phyloP scores from a whole-genome alignment of 2,329 filamentous ascomycete species.

The Pestalotiopsis sp. region DNA sequence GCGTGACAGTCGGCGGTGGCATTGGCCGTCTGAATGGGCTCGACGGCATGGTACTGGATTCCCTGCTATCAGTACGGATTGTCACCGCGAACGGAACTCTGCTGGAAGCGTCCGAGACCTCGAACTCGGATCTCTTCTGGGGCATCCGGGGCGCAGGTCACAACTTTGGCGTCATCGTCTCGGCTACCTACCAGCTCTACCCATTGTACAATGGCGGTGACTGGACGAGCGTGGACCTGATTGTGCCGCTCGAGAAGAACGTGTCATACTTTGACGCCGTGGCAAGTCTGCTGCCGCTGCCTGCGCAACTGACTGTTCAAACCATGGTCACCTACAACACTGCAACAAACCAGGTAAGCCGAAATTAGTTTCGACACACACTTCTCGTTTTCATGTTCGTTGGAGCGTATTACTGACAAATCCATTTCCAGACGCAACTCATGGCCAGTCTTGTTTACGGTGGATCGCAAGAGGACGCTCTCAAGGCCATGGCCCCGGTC shows the following conservation, averaged over 20 bases:
- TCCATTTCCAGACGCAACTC: no score
- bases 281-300: background rate
- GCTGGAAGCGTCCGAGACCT: slow-evolving; percentile 15
- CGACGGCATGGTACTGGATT: slow-evolving; percentile 25
- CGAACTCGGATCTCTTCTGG: slow-evolving; percentile 25
- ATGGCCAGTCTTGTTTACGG: no score
- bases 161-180: slow-evolving; percentile 25
- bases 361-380: no score
- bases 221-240: background rate
- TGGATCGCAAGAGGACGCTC: no score
- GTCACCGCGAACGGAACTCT: slow-evolving; percentile 25
- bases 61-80: slow-evolving; percentile 26
- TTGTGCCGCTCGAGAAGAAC: background rate
- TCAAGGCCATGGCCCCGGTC: no score
- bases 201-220: slow-evolving; percentile 1
- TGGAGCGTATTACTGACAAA: no score
- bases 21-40: slow-evolving; percentile 21
- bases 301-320: background rate
- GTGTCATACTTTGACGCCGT: background rate
- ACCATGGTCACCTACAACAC: background rate
- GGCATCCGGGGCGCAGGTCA: slow-evolving; percentile 24
- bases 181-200: slow-evolving; percentile 12
- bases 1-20: slow-evolving; percentile 23
- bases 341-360: no score
- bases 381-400: no score